Evolutionary conservation across 192 early-diverging fungal species (phyloP).

Genomic region (Thamnidium elegans): DNA sequence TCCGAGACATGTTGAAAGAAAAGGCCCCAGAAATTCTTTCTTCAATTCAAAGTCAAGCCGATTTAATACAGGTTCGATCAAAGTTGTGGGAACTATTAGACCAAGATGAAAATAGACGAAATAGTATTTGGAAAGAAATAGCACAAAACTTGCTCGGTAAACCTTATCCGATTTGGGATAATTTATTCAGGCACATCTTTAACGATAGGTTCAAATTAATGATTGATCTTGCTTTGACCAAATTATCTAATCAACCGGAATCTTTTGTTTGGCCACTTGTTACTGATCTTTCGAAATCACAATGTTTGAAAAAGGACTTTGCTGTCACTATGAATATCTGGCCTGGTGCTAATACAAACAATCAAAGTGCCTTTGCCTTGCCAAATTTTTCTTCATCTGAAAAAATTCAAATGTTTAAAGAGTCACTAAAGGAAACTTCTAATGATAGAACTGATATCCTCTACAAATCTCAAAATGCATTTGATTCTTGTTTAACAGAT

Average conservation of each 20-base stretch:
- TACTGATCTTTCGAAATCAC: constrained; percentile 12
- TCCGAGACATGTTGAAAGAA: constrained; percentile 22
- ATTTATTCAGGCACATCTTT: constrained; percentile 40
- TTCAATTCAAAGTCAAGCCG: constrained; percentile 1
- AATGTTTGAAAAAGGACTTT: not conserved
- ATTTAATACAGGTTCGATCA: constrained; percentile 1
- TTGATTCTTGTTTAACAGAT: constrained; percentile 15
- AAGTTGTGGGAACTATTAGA: constrained; percentile 11
- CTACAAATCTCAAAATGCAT: constrained; percentile 11
- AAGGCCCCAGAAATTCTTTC: not conserved
- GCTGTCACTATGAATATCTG: constrained; percentile 25
- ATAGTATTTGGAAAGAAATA: not conserved
- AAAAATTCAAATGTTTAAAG: constrained; percentile 29
- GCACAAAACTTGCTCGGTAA: constrained; percentile 27
- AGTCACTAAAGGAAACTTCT: constrained; percentile 8
- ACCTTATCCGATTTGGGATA: constrained; percentile 44
- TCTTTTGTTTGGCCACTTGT: constrained; percentile 33
- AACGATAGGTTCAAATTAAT: constrained; percentile 40
- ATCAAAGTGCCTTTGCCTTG: not conserved
- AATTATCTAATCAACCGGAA: constrained; percentile 42
- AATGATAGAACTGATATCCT: constrained; percentile 12
- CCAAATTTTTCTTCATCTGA: constrained; percentile 18
- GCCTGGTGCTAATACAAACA: constrained; percentile 14
- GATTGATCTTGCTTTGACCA: constrained; percentile 29
- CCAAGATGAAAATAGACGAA: not conserved